These are phyloP conservation scores for Cercis canadensis DNA, from an alignment of 306 rosid genomes.

Conservation along the genomic window DNA sequence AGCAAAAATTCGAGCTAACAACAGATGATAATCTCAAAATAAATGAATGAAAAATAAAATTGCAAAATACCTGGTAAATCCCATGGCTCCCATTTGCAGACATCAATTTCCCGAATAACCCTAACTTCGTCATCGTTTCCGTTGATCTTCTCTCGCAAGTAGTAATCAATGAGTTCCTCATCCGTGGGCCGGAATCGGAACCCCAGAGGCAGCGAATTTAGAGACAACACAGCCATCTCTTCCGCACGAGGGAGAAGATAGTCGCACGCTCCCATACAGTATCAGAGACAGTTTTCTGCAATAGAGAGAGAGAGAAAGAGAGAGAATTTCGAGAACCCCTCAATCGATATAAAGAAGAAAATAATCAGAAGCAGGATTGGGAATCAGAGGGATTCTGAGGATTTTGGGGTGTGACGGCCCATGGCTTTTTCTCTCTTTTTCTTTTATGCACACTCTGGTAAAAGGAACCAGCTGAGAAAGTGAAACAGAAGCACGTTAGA, in stretches of 20 bases:
- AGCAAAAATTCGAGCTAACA: neutral
- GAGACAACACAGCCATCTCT: conserved; percentile 52
- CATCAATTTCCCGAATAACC: conserved; percentile 92
- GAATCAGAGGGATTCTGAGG: conserved; percentile 42
- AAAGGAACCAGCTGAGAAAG: neutral
- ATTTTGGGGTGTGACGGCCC: conserved; percentile 40
- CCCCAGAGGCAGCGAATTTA: conserved; percentile 75
- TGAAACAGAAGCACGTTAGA: neutral
- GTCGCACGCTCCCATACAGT: conserved; percentile 35
- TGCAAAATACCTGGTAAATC: conserved; percentile 78
- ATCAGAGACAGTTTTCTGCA: neutral
- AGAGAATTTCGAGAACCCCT: conserved; percentile 12
- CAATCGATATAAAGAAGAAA: conserved; percentile 18
- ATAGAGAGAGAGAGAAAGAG: neutral
- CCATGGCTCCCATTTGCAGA: conserved; percentile 97
- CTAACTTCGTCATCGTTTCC: conserved; percentile 68
- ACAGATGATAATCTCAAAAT: neutral
- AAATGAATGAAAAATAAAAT: neutral
- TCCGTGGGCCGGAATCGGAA: conserved; percentile 91
- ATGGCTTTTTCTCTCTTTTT: conserved; percentile 22
- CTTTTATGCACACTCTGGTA: neutral
- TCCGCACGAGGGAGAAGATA: too few relatives aligned
- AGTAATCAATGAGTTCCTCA: conserved; percentile 79
- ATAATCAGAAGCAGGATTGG: conserved; percentile 14
- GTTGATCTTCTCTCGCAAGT: conserved; percentile 79